phyloP scores from a whole-genome alignment of 495 filamentous ascomycete species.

The Penicillium verhagenii region DNA sequence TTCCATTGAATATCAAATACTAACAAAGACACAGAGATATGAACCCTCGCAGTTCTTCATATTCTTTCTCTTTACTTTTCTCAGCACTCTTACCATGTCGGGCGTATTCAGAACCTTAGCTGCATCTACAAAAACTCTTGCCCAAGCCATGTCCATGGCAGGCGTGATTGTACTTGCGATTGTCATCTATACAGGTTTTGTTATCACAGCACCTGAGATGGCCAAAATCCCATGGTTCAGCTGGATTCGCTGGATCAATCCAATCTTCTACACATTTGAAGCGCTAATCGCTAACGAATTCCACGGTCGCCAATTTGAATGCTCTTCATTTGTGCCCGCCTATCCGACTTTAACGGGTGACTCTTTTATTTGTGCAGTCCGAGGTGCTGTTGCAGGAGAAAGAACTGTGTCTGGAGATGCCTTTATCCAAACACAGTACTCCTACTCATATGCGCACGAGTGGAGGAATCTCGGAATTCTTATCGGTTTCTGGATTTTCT shows the following conservation, averaged over 20 bases:
- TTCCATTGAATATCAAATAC: neutral
- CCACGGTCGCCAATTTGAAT: slow-evolving; percentile 49
- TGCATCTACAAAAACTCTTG: slow-evolving; percentile 45
- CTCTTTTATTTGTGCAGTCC: slow-evolving; percentile 49
- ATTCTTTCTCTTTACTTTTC: slow-evolving; percentile 56
- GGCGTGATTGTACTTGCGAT: slow-evolving; percentile 46
- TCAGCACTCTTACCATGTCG: slow-evolving; percentile 58
- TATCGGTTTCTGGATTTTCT: slow-evolving; percentile 62
- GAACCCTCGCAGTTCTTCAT: slow-evolving; percentile 60
- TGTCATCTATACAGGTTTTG: slow-evolving; percentile 50
- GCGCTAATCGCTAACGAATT: slow-evolving; percentile 57
- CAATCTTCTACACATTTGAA: slow-evolving; percentile 47
- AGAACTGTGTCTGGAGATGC: slow-evolving; percentile 51
- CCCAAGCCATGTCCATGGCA: slow-evolving; percentile 51
- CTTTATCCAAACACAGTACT: slow-evolving; percentile 54
- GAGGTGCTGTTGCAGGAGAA: slow-evolving; percentile 54
- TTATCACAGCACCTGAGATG: slow-evolving; percentile 46
- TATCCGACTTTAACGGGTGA: slow-evolving; percentile 48
- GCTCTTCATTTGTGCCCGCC: slow-evolving; percentile 50
- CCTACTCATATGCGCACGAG: slow-evolving; percentile 55
- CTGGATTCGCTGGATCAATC: slow-evolving; percentile 50
- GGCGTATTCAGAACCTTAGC: slow-evolving; percentile 48
- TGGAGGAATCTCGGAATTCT: slow-evolving; percentile 70
- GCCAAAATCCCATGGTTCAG: slow-evolving; percentile 47
- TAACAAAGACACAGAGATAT: slow-evolving; percentile 30